Base-by-base conservation (phyloP, 345 rosid species). In the Raphanus sativus region DNA sequence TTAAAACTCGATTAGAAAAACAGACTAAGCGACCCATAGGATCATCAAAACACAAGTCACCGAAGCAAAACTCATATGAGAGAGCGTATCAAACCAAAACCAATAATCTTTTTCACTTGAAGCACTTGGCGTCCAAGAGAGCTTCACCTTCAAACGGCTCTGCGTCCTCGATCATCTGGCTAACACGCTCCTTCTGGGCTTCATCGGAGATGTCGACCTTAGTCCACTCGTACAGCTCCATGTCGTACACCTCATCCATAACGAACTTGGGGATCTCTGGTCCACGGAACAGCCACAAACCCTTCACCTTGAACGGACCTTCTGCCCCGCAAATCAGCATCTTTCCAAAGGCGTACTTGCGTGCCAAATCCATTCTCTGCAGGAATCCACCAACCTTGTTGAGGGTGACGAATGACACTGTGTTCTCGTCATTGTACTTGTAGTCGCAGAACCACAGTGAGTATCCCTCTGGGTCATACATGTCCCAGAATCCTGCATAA, bases 401-500 rank as follows among this genome's bases (percentile, higher is more conserved):
- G 65, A 95, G 77, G 0, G 99, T 95, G 29, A 95, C 99, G 2
- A 85, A 95, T 2, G 99, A 89, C 30, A 95, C 97, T 0, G 86
- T 92, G 71, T 95, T 95, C 89, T 95, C 99, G 0, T 95, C 97
- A 15, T 95, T 89, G 89, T 95, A 95, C 75, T 95, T 95, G 87
- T 95, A 95, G 79, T 95, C 92, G 36, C 98, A 95, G 84, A 95
- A 92, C 99, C 99, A 95, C 2, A 95, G 81, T 0, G 99, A 95
- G 86, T 95, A 95, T 34, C 99, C 99, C 86, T 95, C 98, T 0
- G 97, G 93, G 81, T 95, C 99, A 67, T 90, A 92, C 98, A 95
- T 95, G 82, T 92, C 99, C 99, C 99, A 95, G 87, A 95, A 95
- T 66, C 99, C 99, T 95, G 84, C 83, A 83, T 70, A 25, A 62